A percentile compares a stretch with the other conserved stretches of the same genome.
Conservation (phyloP, 1,139 yeast species). For the Suhomyces maxii region DNA sequence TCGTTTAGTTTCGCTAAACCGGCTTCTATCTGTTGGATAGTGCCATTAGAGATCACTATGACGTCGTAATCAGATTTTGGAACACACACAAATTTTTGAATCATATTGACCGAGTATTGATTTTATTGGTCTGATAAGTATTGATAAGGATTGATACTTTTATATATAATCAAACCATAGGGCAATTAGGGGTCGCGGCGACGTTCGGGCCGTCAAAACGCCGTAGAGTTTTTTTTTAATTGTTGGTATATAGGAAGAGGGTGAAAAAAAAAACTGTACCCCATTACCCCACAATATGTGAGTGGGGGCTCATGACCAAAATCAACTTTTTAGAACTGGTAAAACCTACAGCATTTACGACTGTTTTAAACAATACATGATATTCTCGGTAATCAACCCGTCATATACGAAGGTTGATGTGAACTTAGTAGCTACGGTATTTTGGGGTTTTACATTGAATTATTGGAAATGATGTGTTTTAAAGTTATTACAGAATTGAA, state of each 20-base stretch:
- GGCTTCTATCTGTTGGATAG: slow-evolving; percentile 32
- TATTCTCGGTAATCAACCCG: no score
- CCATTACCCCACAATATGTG: not conserved
- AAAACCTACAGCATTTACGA: no score
- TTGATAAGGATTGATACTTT: slow-evolving; percentile 6
- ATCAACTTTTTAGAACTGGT: no score
- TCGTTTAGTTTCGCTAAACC: slow-evolving; percentile 27
- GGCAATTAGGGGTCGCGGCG: slow-evolving; percentile 7
- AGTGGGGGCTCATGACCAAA: not conserved
- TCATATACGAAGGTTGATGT: no score
- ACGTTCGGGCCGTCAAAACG: slow-evolving; percentile 7
- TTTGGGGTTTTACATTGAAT: no score
- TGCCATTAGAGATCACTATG: slow-evolving; percentile 37
- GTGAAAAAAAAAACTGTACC: not conserved
- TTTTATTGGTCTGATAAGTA: slow-evolving; percentile 20
- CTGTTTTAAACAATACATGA: not conserved
- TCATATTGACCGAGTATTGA: slow-evolving; percentile 21
- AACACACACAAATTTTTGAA: slow-evolving; percentile 38
- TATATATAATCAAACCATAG: slow-evolving; percentile 7
- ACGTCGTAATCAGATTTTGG: slow-evolving; percentile 38
- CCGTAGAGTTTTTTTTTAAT: slow-evolving; percentile 2
- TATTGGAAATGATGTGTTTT: no score
- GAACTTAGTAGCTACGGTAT: no score
- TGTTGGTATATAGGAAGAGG: not conserved
- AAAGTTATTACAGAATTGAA: not conserved